phyloP scores from a whole-genome alignment of 148 eudicot genomes.

The Cornus suecica region DNA sequence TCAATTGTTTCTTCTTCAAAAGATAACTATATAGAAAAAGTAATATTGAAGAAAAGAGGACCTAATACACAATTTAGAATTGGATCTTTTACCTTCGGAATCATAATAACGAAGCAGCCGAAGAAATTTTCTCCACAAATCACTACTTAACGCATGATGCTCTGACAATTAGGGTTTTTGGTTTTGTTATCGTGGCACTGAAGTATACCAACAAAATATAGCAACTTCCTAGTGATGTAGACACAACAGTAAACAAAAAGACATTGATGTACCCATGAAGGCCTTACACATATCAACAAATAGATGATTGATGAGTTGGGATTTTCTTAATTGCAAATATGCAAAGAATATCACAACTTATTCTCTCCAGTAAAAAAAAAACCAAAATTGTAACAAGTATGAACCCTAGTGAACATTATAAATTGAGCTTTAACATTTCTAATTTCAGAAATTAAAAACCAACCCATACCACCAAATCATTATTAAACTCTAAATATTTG shows the following conservation, averaged over 20 bases:
- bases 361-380: not conserved
- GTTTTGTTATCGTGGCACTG: not conserved
- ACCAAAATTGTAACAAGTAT: no score
- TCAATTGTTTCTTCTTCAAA: not conserved
- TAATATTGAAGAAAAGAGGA: not conserved
- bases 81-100: not conserved
- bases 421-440: not conserved
- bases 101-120: not conserved
- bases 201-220: not conserved
- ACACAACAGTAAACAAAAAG: not conserved
- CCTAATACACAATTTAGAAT: not conserved
- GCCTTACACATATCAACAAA: not conserved
- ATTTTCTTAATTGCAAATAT: not conserved
- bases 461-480: slow-evolving; percentile 8
- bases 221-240: not conserved
- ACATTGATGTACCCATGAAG: not conserved
- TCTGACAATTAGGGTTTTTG: slow-evolving; percentile 5
- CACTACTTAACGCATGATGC: not conserved
- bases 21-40: not conserved
- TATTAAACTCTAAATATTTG: not conserved
- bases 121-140: not conserved
- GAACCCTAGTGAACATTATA: not conserved
- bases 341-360: not conserved
- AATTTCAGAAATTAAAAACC: slow-evolving; percentile 12
- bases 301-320: not conserved